Evolutionary conservation across 2,329 filamentous ascomycete genomes (phyloP), one percentile per base, ranked within the genome.

Genomic region (Hypoxylon rubiginosum): DNA sequence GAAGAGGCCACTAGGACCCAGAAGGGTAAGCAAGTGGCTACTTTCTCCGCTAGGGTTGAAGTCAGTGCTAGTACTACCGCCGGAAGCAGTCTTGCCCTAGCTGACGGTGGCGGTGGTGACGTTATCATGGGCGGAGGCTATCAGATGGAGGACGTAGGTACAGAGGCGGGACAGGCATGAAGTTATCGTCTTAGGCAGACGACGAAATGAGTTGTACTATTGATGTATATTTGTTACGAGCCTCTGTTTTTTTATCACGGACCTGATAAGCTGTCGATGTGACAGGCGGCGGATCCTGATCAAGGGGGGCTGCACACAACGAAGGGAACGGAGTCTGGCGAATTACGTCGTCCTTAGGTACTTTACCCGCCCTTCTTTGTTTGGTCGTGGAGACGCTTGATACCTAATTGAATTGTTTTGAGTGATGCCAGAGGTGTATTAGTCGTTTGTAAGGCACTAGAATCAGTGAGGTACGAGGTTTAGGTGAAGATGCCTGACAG

Each of bases 1-100:
- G 75, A 77, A 54, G 79, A 79, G 52, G 73, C 75, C 10, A 43
- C 55, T 2, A 74, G 66, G 2, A 68, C 72, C n/a, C 74, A 76
- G 56, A 75, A 72, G 26, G 72, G 72, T 17, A 77, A 75, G 64
- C 68, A 75, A 58, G 56, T 71, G 51, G 36, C 54, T 50, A 21
- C 64, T 4, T 57, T 72, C 11, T 65, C 70, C 9, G 69, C 73
- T 15, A 61, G 48, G 2, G 70, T 74, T 39, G 73, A 76, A 43
- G 39, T 63, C 56, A 59, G 19, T 11, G 41, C 48, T 10, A 54
- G 46, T 34, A 17, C 30, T 55, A 24, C 17, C 15, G 30, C 21
- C 10, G 50, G 15, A 2, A 17, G 28, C 36, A 30, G 53, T 36
- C 2, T 49, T 54, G 2, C 24, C 6, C 24, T 30, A 9, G 34